Conservation (phyloP, 768 basidiomycete species). For the Pleurotus citrinopileatus region DNA sequence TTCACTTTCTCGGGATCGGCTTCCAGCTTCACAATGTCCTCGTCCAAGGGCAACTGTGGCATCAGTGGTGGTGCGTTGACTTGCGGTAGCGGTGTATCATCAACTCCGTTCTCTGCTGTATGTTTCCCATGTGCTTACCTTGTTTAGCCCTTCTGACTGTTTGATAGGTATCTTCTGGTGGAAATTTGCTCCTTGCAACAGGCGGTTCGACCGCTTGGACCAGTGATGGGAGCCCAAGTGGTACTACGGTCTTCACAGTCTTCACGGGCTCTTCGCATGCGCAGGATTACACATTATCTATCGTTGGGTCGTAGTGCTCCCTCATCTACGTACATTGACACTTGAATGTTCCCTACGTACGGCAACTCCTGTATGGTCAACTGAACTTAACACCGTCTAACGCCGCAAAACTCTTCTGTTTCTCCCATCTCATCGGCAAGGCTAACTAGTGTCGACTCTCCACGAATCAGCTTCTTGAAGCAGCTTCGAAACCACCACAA, state of each 20-base stretch:
- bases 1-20: slow-evolving; percentile 45
- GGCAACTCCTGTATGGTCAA: not conserved
- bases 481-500: slow-evolving; percentile 3
- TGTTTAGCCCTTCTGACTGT: not conserved
- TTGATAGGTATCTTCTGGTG: slow-evolving; percentile 43
- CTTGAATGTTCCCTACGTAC: too few species aligned
- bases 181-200: slow-evolving; percentile 45
- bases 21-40: slow-evolving; percentile 53
- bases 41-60: slow-evolving; percentile 57
- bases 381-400: slow-evolving; percentile 17
- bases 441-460: not conserved
- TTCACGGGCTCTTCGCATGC: slow-evolving; percentile 31
- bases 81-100: slow-evolving; percentile 50
- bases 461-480: not conserved
- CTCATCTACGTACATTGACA: not conserved
- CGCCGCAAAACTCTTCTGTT: slow-evolving; percentile 12
- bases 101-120: slow-evolving; percentile 51
- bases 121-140: slow-evolving; percentile 20
- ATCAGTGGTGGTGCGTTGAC: slow-evolving; percentile 42
- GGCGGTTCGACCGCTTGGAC: slow-evolving; percentile 48
- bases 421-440: not conserved
- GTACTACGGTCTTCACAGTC: slow-evolving; percentile 37
- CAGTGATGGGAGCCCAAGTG: slow-evolving; percentile 51
- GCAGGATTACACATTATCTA: slow-evolving; percentile 35
- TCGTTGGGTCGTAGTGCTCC: slow-evolving; percentile 28